Percentiles rank a stretch among this genome's conserved stretches.
Evolutionary conservation across 257 asterid species (phyloP).

Genomic region (Gentiana macrophylla): DNA sequence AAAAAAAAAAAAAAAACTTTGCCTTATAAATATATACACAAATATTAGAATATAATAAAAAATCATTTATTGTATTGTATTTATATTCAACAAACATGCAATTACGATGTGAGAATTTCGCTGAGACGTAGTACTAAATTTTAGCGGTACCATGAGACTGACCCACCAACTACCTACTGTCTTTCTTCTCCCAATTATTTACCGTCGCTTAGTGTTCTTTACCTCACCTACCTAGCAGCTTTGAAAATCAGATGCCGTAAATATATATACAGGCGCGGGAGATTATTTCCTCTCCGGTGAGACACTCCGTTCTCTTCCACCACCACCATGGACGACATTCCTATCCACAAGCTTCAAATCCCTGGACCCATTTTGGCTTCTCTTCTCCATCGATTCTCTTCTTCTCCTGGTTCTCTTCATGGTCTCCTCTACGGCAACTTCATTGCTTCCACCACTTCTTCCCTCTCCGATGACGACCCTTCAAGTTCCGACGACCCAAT

Average conservation of each 20-base stretch:
- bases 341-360: conserved; percentile 58
- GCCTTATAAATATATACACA: too few relatives aligned
- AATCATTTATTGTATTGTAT: too few relatives aligned
- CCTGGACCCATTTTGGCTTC: conserved; percentile 68
- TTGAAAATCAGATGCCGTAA: not conserved
- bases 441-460: conserved; percentile 32
- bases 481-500: conserved; percentile 10
- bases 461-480: conserved; percentile 66
- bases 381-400: conserved; percentile 70
- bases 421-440: conserved; percentile 72
- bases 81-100: too few relatives aligned
- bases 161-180: too few relatives aligned
- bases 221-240: too few relatives aligned
- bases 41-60: too few relatives aligned
- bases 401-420: conserved; percentile 56
- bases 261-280: not conserved
- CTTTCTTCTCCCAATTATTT: too few relatives aligned
- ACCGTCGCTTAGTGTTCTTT: too few relatives aligned
- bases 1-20: too few relatives aligned
- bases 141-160: too few relatives aligned
- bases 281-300: not conserved
- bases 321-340: conserved; percentile 33
- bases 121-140: too few relatives aligned
- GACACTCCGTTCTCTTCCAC: not conserved
- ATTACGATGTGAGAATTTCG: too few relatives aligned